Evolutionary conservation across 208 protist species (phyloP).

Genomic region (Trypanosoma melophagium): DNA sequence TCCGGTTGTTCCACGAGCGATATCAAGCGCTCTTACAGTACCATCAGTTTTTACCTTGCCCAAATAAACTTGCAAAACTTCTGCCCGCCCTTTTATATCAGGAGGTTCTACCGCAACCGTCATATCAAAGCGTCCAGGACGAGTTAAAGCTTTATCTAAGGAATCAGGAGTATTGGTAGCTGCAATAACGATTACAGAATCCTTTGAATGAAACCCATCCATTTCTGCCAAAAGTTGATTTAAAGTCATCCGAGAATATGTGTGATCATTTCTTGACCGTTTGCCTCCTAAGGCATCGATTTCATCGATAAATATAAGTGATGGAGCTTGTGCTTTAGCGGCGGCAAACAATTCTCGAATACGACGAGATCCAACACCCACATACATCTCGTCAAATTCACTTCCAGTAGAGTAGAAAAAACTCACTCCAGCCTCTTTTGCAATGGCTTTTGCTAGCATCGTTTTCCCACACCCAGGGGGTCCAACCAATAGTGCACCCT

Average conservation of each 20-base stretch:
- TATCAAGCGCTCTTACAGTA: conserved; percentile 73
- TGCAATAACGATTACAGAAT: conserved; percentile 95
- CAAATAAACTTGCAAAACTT: conserved; percentile 87
- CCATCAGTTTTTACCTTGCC: conserved; percentile 75
- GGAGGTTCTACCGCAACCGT: conserved; percentile 88
- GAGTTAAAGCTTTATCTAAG: conserved; percentile 92
- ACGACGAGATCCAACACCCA: conserved; percentile 95
- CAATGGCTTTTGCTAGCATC: conserved; percentile 91
- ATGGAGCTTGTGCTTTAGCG: conserved; percentile 92
- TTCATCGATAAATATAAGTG: conserved; percentile 99
- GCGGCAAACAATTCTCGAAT: conserved; percentile 94
- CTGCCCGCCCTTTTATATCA: conserved; percentile 88
- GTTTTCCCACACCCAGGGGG: conserved; percentile 98
- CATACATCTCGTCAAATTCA: conserved; percentile 98
- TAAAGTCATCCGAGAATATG: conserved; percentile 91
- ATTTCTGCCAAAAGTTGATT: conserved; percentile 97
- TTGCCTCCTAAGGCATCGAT: conserved; percentile 95
- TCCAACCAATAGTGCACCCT: conserved; percentile 96
- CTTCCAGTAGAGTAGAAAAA: conserved; percentile 96
- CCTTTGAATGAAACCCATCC: conserved; percentile 94
- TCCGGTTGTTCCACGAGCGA: conserved; percentile 84
- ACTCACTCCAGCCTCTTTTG: conserved; percentile 92
- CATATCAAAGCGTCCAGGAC: conserved; percentile 90
- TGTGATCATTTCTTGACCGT: conserved; percentile 63
- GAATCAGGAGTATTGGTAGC: conserved; percentile 98